These are phyloP conservation scores for Cutaneotrichosporon mucoides DNA, from an alignment of 1,284 basidiomycete genomes.

Conservation along the genomic window DNA sequence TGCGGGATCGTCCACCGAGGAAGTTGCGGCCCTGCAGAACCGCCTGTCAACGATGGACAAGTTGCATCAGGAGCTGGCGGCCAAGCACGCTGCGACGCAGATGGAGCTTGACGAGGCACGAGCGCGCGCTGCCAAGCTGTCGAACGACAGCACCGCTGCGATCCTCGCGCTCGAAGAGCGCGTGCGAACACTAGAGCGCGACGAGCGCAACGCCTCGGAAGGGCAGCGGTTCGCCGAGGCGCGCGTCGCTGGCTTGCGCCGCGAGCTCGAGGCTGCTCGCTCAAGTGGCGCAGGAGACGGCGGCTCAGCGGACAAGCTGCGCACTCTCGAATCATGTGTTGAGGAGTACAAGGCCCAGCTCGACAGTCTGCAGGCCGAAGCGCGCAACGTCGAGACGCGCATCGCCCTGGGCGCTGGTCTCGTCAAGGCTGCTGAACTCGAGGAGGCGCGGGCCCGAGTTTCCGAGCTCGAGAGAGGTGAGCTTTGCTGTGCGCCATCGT, in stretches of 20 bases:
- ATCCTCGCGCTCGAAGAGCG: slow-evolving; percentile 28
- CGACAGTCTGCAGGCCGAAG: slow-evolving; percentile 32
- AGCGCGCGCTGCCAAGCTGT: slow-evolving; percentile 27
- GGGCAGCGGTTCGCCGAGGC: slow-evolving; percentile 38
- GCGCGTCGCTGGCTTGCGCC: slow-evolving; percentile 32
- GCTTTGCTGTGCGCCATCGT: neutral
- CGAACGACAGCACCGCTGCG: slow-evolving; percentile 22
- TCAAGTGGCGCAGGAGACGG: neutral
- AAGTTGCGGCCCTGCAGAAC: slow-evolving; percentile 27
- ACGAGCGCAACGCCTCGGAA: slow-evolving; percentile 44
- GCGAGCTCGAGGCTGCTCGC: slow-evolving; percentile 33
- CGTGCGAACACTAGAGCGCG: slow-evolving; percentile 34
- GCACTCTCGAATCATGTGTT: slow-evolving; percentile 29
- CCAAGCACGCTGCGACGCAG: slow-evolving; percentile 32
- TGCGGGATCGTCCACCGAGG: slow-evolving; percentile 23
- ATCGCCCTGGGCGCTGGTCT: slow-evolving; percentile 36
- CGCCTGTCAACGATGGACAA: slow-evolving; percentile 36
- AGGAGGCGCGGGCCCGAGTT: slow-evolving; percentile 21
- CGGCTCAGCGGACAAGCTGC: slow-evolving; percentile 18
- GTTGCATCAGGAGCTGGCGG: slow-evolving; percentile 32
- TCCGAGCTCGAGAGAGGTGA: slow-evolving; percentile 26
- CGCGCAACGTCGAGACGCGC: slow-evolving; percentile 31
- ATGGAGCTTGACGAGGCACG: slow-evolving; percentile 29
- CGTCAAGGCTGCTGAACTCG: slow-evolving; percentile 31
- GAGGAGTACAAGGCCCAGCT: slow-evolving; percentile 35